phyloP scores from a whole-genome alignment of 2,329 filamentous ascomycete species.

The Epichloe typhina region DNA sequence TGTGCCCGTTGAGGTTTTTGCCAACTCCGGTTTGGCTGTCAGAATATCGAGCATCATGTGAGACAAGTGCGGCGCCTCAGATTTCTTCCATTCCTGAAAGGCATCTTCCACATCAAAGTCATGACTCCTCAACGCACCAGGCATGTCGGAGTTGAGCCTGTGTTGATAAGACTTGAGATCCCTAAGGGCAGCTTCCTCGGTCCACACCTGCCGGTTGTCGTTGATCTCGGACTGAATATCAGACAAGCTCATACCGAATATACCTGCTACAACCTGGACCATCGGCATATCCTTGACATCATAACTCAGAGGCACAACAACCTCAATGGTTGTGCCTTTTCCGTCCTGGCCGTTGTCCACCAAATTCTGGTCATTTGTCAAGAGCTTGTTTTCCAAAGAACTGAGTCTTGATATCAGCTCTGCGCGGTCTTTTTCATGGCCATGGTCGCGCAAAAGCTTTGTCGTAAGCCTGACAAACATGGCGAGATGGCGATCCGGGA shows the following conservation, averaged over 20 bases:
- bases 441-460: conserved; percentile 67
- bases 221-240: conserved; percentile 83
- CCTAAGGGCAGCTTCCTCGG: conserved; percentile 75
- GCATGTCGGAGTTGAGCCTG: conserved; percentile 67
- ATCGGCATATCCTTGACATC: conserved; percentile 96
- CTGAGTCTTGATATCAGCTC: conserved; percentile 69
- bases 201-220: conserved; percentile 69
- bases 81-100: conserved; percentile 81
- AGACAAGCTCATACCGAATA: conserved; percentile 69
- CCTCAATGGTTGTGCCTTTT: conserved; percentile 51
- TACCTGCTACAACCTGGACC: conserved; percentile 72
- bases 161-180: conserved; percentile 92
- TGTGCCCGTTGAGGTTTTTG: conserved; percentile 55
- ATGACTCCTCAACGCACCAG: conserved; percentile 62
- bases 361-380: conserved; percentile 88
- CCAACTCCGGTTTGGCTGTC: conserved; percentile 71
- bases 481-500: conserved; percentile 89
- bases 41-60: conserved; percentile 90
- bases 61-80: conserved; percentile 75
- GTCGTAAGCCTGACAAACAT: conserved; percentile 82
- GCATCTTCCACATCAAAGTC: conserved; percentile 87
- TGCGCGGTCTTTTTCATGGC: conserved; percentile 72
- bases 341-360: conserved; percentile 20
- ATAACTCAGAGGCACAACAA: conserved; percentile 70
- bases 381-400: conserved; percentile 81